These are phyloP conservation scores for Eucalyptus decipiens DNA, from an alignment of 345 rosid genomes.

Conservation along the genomic window DNA sequence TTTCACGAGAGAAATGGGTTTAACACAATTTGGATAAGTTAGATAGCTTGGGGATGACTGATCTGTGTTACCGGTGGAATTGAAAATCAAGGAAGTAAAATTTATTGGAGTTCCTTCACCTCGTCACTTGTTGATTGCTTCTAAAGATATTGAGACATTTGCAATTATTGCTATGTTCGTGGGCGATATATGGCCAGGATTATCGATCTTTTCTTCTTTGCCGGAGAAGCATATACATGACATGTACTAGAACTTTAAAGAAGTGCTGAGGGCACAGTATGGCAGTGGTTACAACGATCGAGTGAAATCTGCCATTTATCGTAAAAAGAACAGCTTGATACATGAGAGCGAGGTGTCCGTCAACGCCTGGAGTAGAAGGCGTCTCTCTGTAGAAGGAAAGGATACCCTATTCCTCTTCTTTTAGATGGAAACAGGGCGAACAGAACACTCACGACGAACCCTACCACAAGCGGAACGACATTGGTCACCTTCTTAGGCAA, in stretches of 20 bases:
- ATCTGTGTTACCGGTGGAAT: not conserved
- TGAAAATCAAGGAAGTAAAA: not conserved
- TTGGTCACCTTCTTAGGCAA: conserved; percentile 27
- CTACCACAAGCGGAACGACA: conserved; percentile 20
- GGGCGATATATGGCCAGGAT: not conserved
- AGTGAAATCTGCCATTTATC: not conserved
- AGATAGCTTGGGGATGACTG: not conserved
- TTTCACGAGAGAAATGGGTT: not conserved
- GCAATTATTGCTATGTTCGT: not conserved
- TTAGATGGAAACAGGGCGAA: conserved; percentile 30
- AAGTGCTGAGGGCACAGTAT: not conserved
- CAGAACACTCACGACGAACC: conserved; percentile 21
- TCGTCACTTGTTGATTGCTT: not conserved
- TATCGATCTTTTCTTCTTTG: not conserved
- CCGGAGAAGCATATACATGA: not conserved
- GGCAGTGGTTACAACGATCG: not conserved
- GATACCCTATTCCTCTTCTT: conserved; percentile 36
- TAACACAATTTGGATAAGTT: not conserved
- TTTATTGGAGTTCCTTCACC: not conserved
- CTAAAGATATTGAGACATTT: not conserved
- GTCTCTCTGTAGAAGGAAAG: conserved; percentile 20
- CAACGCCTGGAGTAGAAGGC: conserved; percentile 10
- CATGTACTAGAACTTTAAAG: not conserved
- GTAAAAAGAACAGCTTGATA: not conserved
- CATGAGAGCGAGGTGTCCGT: not conserved